Percentiles rank a stretch among this genome's conserved stretches.
These are phyloP conservation scores for Chrysoporthe cubensis DNA, from an alignment of 2,329 filamentous ascomycete species.

Conservation along the genomic window DNA sequence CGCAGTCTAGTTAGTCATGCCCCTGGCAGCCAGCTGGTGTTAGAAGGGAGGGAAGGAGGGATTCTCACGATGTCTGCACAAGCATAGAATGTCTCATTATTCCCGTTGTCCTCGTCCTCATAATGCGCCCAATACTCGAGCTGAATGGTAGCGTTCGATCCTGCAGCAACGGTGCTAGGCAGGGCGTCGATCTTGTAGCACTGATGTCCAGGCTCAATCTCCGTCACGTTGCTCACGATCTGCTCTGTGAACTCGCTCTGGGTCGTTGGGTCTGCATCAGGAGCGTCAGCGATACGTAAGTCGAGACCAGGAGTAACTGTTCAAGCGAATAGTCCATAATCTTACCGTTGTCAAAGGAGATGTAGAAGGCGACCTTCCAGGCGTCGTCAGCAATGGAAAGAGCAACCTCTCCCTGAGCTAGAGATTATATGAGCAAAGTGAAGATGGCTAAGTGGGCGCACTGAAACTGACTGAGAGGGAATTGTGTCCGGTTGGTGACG, in stretches of 20 bases:
- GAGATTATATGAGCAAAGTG: neutral
- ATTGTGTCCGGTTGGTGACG: slow-evolving; percentile 51
- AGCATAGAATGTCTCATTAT: slow-evolving; percentile 43
- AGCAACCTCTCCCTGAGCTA: slow-evolving; percentile 54
- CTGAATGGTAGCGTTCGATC: slow-evolving; percentile 53
- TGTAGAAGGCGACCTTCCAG: slow-evolving; percentile 53
- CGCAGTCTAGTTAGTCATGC: neutral
- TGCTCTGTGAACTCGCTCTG: slow-evolving; percentile 47
- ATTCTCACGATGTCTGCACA: slow-evolving; percentile 43
- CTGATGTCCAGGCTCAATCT: slow-evolving; percentile 50
- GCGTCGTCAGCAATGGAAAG: slow-evolving; percentile 57
- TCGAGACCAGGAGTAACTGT: neutral
- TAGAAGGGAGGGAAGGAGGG: neutral
- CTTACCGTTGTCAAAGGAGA: slow-evolving; percentile 40
- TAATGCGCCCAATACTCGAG: slow-evolving; percentile 52
- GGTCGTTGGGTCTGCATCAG: slow-evolving; percentile 42
- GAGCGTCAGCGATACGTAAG: neutral
- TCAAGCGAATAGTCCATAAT: neutral
- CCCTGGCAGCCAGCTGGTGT: slow-evolving; percentile 4
- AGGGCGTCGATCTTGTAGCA: slow-evolving; percentile 46
- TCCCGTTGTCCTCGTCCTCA: slow-evolving; percentile 40
- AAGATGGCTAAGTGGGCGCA: neutral
- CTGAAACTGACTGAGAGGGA: slow-evolving; percentile 50
- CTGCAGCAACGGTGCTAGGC: slow-evolving; percentile 41
- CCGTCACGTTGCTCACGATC: slow-evolving; percentile 42